These are phyloP conservation scores for Scorias spongiosa DNA, from an alignment of 2,329 filamentous ascomycete species.

Conservation along the genomic window DNA sequence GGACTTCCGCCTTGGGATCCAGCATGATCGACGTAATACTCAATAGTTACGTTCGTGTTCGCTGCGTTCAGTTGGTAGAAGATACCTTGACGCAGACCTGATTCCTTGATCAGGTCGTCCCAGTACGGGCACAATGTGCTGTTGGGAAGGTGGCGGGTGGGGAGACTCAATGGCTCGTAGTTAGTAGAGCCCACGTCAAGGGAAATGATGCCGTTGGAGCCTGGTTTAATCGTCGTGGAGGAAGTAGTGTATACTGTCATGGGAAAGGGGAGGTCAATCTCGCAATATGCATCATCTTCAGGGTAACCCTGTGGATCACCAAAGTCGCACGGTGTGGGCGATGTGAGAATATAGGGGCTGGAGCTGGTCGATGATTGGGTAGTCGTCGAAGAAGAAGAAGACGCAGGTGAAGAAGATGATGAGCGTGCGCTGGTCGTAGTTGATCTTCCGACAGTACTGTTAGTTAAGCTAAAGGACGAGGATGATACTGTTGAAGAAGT, in stretches of 20 bases:
- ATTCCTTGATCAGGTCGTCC: conserved; percentile 18
- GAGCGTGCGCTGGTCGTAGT: conserved; percentile 3
- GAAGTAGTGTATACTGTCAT: conserved; percentile 12
- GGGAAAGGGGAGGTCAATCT: conserved; percentile 16
- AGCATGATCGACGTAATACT: conserved; percentile 15
- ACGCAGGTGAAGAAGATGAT: not conserved
- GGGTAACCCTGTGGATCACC: conserved; percentile 13
- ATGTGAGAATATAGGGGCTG: conserved; percentile 13
- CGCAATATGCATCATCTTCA: conserved; percentile 21
- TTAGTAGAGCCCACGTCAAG: conserved; percentile 12
- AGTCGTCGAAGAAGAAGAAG: conserved; percentile 2
- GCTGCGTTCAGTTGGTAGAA: conserved; percentile 15
- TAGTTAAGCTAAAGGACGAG: conserved; percentile 2
- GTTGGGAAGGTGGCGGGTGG: conserved; percentile 12
- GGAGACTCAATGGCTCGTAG: conserved; percentile 12
- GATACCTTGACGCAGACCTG: conserved; percentile 14
- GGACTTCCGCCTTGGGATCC: conserved; percentile 6
- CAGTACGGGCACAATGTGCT: conserved; percentile 17
- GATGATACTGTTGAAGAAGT: conserved; percentile 3
- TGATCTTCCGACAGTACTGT: not conserved
- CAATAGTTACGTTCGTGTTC: conserved; percentile 13
- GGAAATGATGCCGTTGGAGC: conserved; percentile 18
- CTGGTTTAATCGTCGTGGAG: conserved; percentile 10
- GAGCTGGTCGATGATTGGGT: conserved; percentile 4
- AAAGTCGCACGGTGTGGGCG: conserved; percentile 18